Evolutionary conservation across 2,329 filamentous ascomycete genomes (phyloP).

Genomic region (Stagonosporopsis vannaccii): DNA sequence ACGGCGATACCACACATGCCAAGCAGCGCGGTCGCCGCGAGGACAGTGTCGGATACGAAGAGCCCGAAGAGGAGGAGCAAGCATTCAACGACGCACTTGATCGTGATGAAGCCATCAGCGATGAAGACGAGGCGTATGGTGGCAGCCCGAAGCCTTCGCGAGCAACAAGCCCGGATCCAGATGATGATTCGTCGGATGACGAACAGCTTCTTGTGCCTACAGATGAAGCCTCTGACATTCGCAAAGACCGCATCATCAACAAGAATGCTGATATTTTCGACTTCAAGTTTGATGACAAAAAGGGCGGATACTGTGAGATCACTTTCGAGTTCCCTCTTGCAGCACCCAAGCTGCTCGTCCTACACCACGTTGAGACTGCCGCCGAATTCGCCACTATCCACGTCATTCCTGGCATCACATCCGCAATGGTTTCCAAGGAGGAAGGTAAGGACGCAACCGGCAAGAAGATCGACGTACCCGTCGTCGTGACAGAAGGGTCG

Average conservation of each 20-base stretch:
- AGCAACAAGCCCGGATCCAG: constrained; percentile 41
- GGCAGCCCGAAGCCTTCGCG: constrained; percentile 53
- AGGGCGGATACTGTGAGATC: constrained; percentile 78
- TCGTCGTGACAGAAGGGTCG: constrained; percentile 80
- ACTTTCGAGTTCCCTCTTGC: constrained; percentile 81
- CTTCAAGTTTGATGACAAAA: constrained; percentile 80
- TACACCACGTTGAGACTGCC: constrained; percentile 85
- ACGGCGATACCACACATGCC: constrained; percentile 67
- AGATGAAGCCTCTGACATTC: constrained; percentile 42
- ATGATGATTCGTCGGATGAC: constrained; percentile 38
- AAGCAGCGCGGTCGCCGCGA: constrained; percentile 78
- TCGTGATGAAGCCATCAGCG: constrained; percentile 62
- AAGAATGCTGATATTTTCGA: constrained; percentile 68
- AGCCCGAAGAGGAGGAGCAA: constrained; percentile 90
- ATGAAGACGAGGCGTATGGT: constrained; percentile 62
- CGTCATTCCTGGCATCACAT: constrained; percentile 78
- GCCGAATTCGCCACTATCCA: constrained; percentile 83
- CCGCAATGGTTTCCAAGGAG: constrained; percentile 71
- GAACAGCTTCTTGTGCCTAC: constrained; percentile 29
- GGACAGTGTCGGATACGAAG: constrained; percentile 87
- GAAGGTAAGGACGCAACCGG: constrained; percentile 60
- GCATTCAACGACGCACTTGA: constrained; percentile 71
- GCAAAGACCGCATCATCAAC: constrained; percentile 53
- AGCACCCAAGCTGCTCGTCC: constrained; percentile 90
- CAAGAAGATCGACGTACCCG: constrained; percentile 52